Conservation (phyloP, 1,284 basidiomycete species). For the Ustanciosporium gigantosporum region DNA sequence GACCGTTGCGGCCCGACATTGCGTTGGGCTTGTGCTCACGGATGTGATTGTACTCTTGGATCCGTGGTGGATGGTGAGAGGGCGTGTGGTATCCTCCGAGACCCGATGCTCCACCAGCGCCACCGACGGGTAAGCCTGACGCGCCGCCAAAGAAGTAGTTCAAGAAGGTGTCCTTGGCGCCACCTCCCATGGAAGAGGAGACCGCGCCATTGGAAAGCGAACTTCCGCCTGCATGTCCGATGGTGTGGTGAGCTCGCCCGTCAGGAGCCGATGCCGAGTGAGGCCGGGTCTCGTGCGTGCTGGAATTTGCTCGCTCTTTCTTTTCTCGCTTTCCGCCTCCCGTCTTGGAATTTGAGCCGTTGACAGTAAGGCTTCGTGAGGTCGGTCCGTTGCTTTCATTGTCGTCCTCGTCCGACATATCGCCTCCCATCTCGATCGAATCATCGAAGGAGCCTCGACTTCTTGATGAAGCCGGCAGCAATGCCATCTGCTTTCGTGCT, state of each 20-base stretch:
- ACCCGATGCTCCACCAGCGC: constrained; percentile 33
- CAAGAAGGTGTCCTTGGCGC: constrained; percentile 54
- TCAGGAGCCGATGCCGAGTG: constrained; percentile 32
- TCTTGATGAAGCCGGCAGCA: constrained; percentile 60
- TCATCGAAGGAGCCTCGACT: constrained; percentile 49
- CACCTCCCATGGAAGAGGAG: constrained; percentile 4
- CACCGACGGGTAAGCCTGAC: constrained; percentile 46
- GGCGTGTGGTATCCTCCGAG: constrained; percentile 31
- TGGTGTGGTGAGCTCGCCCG: constrained; percentile 21
- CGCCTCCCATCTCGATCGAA: constrained; percentile 28
- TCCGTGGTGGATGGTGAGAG: constrained; percentile 18
- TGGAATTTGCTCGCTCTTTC: constrained; percentile 28
- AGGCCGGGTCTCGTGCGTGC: constrained; percentile 18
- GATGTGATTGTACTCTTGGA: constrained; percentile 21
- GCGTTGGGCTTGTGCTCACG: constrained; percentile 49
- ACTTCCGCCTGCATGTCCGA: constrained; percentile 30
- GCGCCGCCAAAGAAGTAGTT: constrained; percentile 60
- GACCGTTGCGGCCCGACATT: constrained; percentile 67
- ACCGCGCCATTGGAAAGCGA: constrained; percentile 6
- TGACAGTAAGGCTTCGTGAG: constrained; percentile 4
- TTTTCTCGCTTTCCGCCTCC: constrained; percentile 22
- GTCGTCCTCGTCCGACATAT: constrained; percentile 48
- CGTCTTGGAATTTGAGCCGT: constrained; percentile 27
- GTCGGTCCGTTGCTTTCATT: constrained; percentile 11
- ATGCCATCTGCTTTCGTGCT: constrained; percentile 40